Percentiles rank a stretch among this genome's conserved stretches.
These are phyloP conservation scores for Blepharisma japonicum DNA, from an alignment of 73 alveolate species.

Conservation along the genomic window DNA sequence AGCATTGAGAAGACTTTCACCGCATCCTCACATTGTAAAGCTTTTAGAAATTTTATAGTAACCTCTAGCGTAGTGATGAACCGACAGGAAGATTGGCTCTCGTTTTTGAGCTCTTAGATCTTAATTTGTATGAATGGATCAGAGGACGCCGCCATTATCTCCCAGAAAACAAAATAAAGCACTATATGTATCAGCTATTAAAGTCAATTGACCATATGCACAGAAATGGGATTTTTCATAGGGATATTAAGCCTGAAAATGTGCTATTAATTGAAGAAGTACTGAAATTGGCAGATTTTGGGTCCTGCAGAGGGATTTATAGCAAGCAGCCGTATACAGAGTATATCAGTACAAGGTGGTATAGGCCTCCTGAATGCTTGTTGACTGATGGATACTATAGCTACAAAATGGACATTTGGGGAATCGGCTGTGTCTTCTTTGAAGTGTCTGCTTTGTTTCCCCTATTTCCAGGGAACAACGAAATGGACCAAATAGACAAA, in stretches of 20 bases:
- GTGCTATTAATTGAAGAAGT: slow-evolving; percentile 47
- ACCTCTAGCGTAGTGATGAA: slow-evolving; percentile 65
- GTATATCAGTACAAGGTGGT: slow-evolving; percentile 86
- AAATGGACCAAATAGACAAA: slow-evolving; percentile 89
- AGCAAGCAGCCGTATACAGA: slow-evolving; percentile 94
- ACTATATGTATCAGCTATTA: slow-evolving; percentile 83
- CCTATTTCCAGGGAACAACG: slow-evolving; percentile 95
- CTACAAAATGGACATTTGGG: slow-evolving; percentile 99
- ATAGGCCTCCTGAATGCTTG: slow-evolving; percentile 88
- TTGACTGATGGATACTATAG: slow-evolving; percentile 98
- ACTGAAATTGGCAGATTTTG: slow-evolving; percentile 89
- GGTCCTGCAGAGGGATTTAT: slow-evolving; percentile 89
- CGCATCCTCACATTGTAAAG: slow-evolving; percentile 81
- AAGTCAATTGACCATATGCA: slow-evolving; percentile 97
- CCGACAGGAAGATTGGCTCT: slow-evolving; percentile 98
- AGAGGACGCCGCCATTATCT: slow-evolving; percentile 81
- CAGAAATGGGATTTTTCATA: slow-evolving; percentile 92
- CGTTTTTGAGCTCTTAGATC: slow-evolving; percentile 98
- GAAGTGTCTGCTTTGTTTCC: slow-evolving; percentile 88
- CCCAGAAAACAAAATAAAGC: slow-evolving; percentile 85
- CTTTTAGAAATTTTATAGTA: slow-evolving; percentile 70
- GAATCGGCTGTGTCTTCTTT: slow-evolving; percentile 98
- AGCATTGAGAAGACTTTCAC: slow-evolving; percentile 80
- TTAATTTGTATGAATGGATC: slow-evolving; percentile 95
- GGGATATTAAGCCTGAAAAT: slow-evolving; percentile 84